Base-by-base conservation (phyloP, 352 stramenopile genomes). In the Globisporangium perplexum region DNA sequence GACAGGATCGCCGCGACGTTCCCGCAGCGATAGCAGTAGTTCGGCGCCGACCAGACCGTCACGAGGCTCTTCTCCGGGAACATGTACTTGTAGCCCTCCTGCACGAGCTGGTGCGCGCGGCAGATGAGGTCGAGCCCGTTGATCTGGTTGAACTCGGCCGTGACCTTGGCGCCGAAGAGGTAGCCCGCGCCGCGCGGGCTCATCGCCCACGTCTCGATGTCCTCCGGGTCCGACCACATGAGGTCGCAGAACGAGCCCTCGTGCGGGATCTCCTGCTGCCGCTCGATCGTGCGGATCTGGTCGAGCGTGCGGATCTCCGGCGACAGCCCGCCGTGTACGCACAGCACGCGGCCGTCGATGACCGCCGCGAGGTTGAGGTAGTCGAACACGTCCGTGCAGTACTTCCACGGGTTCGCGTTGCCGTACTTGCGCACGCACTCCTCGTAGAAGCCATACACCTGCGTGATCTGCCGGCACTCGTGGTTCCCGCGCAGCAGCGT, bases 391-490 rank as follows among this genome's bases (percentile, higher is more conserved):
- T 98, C 88, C 31, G 93, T 96, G 66, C 91, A 98, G 69, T 98
- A 97, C 66, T 97, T 92, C 94, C 94, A 98, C 15, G 92, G 89
- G 65, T 95, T 97, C 43, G 90, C 90, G 67, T 97, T 98, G 56
- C 94, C 96, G 69, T 98, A 98, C 75, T 98, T 98, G 57, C 90
- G 86, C 45, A 98, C 76, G 59, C 93, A 98, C 71, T 98, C 96
- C 66, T 98, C 96, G 65, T 98, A 98, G 66, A 98, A 98, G 42
- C 96, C 96, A 57, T 98, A 98, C 10, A 98, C 90, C 79, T 98
- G 93, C 55, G 95, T 98, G 65, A 98, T 98, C 82, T 98, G 93
- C 41, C 96, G 86, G 60, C 82, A 94, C 75, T 96, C 86, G 68
- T 96, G 88, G 65, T 96, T 96, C 47, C 83, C 83, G 23, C 81